Conservation (phyloP, 768 basidiomycete genomes). For the Tulasnella calospora region DNA sequence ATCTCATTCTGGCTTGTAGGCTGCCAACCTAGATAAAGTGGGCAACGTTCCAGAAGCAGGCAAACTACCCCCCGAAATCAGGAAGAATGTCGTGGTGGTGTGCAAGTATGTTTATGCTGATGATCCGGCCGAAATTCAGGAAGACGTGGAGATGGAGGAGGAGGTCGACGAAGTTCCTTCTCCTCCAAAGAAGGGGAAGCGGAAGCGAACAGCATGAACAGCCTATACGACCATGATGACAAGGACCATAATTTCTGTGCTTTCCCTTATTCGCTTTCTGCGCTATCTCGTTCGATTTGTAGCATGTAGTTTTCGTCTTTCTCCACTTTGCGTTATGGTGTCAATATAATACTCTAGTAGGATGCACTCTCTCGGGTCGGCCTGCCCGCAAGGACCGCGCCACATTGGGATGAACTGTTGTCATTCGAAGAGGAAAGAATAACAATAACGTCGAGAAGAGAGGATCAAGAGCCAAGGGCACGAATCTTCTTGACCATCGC, state of each 20-base stretch:
- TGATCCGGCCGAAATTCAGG: neutral
- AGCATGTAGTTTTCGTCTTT: neutral
- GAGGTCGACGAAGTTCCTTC: neutral
- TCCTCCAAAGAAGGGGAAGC: slow-evolving; percentile 9
- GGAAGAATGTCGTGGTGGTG: slow-evolving; percentile 21
- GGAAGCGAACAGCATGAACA: slow-evolving; percentile 17
- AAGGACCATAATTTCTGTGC: neutral
- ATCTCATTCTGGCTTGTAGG: neutral
- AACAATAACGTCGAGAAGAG: neutral
- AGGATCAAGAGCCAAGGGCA: slow-evolving; percentile 47
- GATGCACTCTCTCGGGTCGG: neutral
- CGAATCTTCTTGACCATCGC: slow-evolving; percentile 74
- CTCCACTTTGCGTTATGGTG: neutral
- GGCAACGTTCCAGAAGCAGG: slow-evolving; percentile 23
- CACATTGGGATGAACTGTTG: neutral
- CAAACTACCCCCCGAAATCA: neutral
- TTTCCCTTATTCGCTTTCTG: neutral
- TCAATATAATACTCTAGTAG: neutral
- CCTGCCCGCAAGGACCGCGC: neutral
- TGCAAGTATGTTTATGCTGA: slow-evolving; percentile 25
- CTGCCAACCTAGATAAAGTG: slow-evolving; percentile 12
- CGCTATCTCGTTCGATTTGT: neutral
- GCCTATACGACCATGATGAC: neutral
- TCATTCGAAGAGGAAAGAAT: neutral
- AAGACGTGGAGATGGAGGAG: slow-evolving; percentile 4